These are phyloP conservation scores for Microbotryum silenes-acaulis DNA, from an alignment of 1,284 basidiomycete species.

Conservation along the genomic window DNA sequence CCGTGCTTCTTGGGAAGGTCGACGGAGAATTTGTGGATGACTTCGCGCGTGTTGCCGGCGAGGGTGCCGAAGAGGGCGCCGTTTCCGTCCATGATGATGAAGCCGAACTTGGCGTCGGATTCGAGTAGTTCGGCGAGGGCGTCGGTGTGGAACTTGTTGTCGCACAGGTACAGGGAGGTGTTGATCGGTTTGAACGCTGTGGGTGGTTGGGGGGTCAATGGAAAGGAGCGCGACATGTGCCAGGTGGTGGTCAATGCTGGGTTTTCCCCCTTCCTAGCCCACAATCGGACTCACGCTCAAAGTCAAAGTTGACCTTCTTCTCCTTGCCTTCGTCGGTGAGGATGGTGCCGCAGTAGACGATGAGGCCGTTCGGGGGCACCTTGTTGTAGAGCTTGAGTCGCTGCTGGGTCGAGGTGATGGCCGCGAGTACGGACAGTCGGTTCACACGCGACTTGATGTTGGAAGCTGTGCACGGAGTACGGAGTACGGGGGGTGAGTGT, in stretches of 20 bases:
- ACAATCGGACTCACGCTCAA: conserved; percentile 53
- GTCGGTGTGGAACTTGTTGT: conserved; percentile 99
- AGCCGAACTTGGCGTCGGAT: conserved; percentile 95
- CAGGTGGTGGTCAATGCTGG: too few relatives aligned
- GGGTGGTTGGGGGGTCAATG: neutral
- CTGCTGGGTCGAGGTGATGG: conserved; percentile 98
- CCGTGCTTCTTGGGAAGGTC: conserved; percentile 97
- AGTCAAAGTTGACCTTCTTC: conserved; percentile 83
- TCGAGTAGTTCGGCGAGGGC: conserved; percentile 93
- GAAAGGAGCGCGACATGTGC: neutral
- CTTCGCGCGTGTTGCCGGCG: conserved; percentile 92
- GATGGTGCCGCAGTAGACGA: conserved; percentile 84
- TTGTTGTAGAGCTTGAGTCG: conserved; percentile 92
- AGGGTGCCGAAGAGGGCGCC: conserved; percentile 93
- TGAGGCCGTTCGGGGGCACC: conserved; percentile 92
- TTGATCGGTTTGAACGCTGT: conserved; percentile 69
- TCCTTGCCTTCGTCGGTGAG: conserved; percentile 98
- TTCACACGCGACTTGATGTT: conserved; percentile 99
- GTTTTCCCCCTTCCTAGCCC: too few relatives aligned
- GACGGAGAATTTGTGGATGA: conserved; percentile 96
- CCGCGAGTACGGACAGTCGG: conserved; percentile 90
- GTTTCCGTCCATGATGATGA: conserved; percentile 99
- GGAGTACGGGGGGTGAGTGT: neutral
- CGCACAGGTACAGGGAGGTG: conserved; percentile 98
- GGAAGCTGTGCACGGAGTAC: conserved; percentile 64